A percentile compares a stretch with the other conserved stretches of the same genome.
Conservation (phyloP, 108 stramenopile genomes). For the Thalassiosira profunda region DNA sequence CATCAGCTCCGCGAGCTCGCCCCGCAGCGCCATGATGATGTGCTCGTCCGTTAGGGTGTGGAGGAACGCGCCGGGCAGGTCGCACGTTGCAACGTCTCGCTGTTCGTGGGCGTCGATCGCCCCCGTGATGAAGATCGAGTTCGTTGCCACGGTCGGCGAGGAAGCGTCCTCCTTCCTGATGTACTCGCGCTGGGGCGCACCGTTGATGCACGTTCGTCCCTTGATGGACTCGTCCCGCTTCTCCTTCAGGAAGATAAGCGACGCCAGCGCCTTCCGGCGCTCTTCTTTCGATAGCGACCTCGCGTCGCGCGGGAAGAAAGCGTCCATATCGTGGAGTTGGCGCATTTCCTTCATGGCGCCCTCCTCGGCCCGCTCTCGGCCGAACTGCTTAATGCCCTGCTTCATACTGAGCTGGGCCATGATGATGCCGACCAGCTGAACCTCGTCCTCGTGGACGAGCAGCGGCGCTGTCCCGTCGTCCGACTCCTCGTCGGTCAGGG, state of each 20-base stretch:
- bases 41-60: slow-evolving; percentile 43
- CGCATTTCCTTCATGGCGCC: slow-evolving; percentile 19
- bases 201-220: slow-evolving; percentile 36
- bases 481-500: neutral
- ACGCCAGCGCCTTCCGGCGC: slow-evolving; percentile 17
- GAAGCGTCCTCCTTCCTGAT: slow-evolving; percentile 36
- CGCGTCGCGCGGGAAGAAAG: neutral
- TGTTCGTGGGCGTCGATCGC: slow-evolving; percentile 51
- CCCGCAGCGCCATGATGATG: slow-evolving; percentile 21
- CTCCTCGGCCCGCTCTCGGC: neutral
- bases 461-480: neutral
- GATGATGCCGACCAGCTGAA: neutral
- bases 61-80: slow-evolving; percentile 60
- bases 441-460: neutral
- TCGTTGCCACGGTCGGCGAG: slow-evolving; percentile 35
- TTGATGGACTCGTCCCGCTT: slow-evolving; percentile 43
- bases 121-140: slow-evolving; percentile 26
- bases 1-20: slow-evolving; percentile 26
- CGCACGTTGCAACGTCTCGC: slow-evolving; percentile 47
- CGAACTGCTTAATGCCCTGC: slow-evolving; percentile 5
- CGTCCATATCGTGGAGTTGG: slow-evolving; percentile 6
- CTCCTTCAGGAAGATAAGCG: slow-evolving; percentile 45
- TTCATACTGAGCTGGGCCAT: slow-evolving; percentile 7
- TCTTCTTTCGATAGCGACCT: slow-evolving; percentile 14
- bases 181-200: slow-evolving; percentile 29